phyloP scores from a whole-genome alignment of 75 land plant genomes.

The Azolla pinnata region DNA sequence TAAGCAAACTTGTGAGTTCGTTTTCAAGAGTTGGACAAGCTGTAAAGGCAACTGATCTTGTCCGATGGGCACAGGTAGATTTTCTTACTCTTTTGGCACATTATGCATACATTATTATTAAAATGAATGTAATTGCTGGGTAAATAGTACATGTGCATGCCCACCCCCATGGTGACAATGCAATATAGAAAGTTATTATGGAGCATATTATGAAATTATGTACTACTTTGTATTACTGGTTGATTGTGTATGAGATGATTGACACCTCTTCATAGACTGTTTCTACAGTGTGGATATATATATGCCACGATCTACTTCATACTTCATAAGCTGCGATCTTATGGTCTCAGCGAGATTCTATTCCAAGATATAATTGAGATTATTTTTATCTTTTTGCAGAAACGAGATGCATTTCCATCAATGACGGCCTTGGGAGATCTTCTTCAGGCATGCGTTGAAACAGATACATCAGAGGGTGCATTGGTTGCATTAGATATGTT shows the following conservation, averaged over 20 bases:
- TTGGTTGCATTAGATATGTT: conserved; percentile 13
- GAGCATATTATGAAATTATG: too few species aligned
- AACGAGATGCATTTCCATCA: conserved; percentile 4
- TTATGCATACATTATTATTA: background rate
- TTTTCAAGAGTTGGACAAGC: conserved; percentile 9
- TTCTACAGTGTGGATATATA: too few species aligned
- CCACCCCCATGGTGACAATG: too few species aligned
- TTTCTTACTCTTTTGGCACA: background rate
- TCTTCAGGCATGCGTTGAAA: conserved; percentile 20
- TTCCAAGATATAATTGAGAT: too few species aligned
- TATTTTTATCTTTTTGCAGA: background rate
- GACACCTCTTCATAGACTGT: too few species aligned
- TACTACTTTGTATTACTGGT: too few species aligned
- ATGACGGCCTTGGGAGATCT: conserved; percentile 17
- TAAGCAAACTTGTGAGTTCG: conserved; percentile 4
- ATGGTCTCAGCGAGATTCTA: too few species aligned
- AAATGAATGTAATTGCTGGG: too few species aligned
- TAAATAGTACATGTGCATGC: too few species aligned
- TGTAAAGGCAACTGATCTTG: conserved; percentile 5
- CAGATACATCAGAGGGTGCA: conserved; percentile 26
- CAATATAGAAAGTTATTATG: too few species aligned
- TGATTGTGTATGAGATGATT: too few species aligned
- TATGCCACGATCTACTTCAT: background rate
- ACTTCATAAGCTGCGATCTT: too few species aligned
- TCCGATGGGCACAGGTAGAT: conserved; percentile 5